Percentiles rank a stretch among this genome's conserved stretches.
Conservation (phyloP, 139 green algal genomes). For the Chlamydomonas sp. region DNA sequence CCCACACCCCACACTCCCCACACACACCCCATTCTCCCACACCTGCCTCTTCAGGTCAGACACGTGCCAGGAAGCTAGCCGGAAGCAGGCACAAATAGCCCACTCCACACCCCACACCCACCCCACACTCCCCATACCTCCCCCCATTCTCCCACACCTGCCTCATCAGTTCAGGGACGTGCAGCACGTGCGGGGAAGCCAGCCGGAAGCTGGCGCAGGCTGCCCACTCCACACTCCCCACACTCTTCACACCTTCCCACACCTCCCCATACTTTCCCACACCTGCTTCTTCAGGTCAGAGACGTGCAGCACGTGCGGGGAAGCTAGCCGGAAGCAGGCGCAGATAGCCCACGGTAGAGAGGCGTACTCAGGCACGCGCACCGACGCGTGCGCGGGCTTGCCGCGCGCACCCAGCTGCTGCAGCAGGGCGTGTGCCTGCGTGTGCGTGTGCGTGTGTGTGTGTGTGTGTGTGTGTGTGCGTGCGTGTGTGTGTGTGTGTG, state of each 20-base stretch:
- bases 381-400: not conserved
- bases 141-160: too few species aligned
- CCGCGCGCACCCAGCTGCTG: not conserved
- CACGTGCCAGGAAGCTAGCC: constrained; percentile 35
- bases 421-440: not conserved
- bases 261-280: too few species aligned
- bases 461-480: constrained; percentile 2
- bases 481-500: not conserved
- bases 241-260: too few species aligned
- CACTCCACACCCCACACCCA: too few species aligned
- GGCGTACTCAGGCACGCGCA: constrained; percentile 50
- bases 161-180: too few species aligned
- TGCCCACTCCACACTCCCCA: too few species aligned
- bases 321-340: constrained; percentile 46
- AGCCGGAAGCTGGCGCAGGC: too few species aligned
- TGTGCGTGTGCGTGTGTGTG: not conserved
- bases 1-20: too few species aligned
- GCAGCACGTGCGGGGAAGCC: too few species aligned
- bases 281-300: constrained; percentile 59
- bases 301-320: constrained; percentile 35
- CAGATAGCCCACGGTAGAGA: constrained; percentile 61
- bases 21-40: too few species aligned
- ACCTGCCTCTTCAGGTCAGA: constrained; percentile 59
- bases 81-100: too few species aligned
- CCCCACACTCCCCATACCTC: too few species aligned